phyloP scores from a whole-genome alignment of 352 stramenopile genomes.

The Phytophthora litchii region DNA sequence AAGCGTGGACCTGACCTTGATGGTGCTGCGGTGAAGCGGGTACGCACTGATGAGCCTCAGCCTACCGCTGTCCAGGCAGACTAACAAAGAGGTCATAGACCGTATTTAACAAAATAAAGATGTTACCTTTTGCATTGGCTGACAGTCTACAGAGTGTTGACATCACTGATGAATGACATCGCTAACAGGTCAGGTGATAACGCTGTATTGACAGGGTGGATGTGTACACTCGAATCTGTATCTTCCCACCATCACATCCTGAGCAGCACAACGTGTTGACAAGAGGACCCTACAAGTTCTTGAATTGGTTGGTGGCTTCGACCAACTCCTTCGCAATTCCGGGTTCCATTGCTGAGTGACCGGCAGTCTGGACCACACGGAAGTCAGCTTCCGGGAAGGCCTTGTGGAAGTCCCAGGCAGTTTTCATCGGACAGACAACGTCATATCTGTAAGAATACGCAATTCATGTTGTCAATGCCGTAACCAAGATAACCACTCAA shows the following conservation, averaged over 20 bases:
- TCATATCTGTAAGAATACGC: slow-evolving; percentile 66
- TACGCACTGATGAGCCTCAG: slow-evolving; percentile 22
- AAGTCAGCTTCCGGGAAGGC: slow-evolving; percentile 73
- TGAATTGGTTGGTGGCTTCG: slow-evolving; percentile 76
- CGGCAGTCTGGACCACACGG: slow-evolving; percentile 72
- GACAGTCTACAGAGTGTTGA: no score
- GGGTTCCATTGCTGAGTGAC: slow-evolving; percentile 78
- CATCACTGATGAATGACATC: no score
- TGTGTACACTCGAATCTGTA: background rate
- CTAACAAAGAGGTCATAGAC: slow-evolving; percentile 34
- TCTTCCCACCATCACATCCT: slow-evolving; percentile 2
- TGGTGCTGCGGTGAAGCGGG: slow-evolving; percentile 19
- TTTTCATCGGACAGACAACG: slow-evolving; percentile 89
- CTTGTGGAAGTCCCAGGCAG: slow-evolving; percentile 89
- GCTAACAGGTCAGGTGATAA: background rate
- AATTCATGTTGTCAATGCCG: background rate
- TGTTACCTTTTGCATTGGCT: background rate
- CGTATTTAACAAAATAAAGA: slow-evolving; percentile 32
- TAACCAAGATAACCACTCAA: background rate
- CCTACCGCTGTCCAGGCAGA: slow-evolving; percentile 21
- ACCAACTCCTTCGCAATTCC: slow-evolving; percentile 78
- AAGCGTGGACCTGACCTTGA: slow-evolving; percentile 21
- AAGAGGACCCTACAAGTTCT: slow-evolving; percentile 33
- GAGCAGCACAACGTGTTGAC: slow-evolving; percentile 2
- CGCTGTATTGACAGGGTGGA: slow-evolving; percentile 1